A percentile compares a stretch with the other conserved stretches of the same genome.
Evolutionary conservation across 768 basidiomycete genomes (phyloP).

Genomic region (Dioszegia hungarica): DNA sequence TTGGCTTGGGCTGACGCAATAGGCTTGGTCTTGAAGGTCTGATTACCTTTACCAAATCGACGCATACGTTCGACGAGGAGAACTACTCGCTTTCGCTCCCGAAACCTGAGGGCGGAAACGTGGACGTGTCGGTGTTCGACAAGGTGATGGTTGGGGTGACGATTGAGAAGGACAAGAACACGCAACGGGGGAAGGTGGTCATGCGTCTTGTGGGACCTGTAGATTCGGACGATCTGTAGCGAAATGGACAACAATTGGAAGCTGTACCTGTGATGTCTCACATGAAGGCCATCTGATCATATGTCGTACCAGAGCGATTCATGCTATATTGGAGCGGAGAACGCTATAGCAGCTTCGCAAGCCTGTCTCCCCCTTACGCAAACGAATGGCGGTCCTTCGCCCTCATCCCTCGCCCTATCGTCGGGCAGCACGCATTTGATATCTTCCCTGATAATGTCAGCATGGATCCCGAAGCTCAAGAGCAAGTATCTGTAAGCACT

Average conservation of each 20-base stretch:
- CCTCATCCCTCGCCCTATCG: constrained; percentile 33
- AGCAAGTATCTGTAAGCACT: constrained; percentile 9
- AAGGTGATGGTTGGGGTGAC: constrained; percentile 84
- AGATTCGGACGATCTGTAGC: constrained; percentile 32
- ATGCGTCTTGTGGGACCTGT: constrained; percentile 44
- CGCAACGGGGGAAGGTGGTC: constrained; percentile 78
- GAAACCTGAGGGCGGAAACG: constrained; percentile 49
- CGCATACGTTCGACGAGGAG: constrained; percentile 84
- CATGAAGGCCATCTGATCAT: too few species aligned
- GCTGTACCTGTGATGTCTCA: too few species aligned
- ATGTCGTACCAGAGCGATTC: too few species aligned
- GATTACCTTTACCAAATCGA: constrained; percentile 79
- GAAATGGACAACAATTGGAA: too few species aligned
- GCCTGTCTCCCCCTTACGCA: constrained; percentile 28
- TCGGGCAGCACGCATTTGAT: constrained; percentile 41
- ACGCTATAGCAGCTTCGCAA: constrained; percentile 25
- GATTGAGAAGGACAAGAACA: constrained; percentile 92
- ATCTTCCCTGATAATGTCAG: constrained; percentile 25
- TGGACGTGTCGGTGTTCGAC: constrained; percentile 81
- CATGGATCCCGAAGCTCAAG: background rate
- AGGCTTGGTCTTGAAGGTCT: constrained; percentile 92
- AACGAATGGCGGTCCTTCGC: constrained; percentile 40
- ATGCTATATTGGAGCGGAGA: constrained; percentile 33
- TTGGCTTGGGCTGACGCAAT: background rate
- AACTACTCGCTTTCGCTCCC: constrained; percentile 78